Evolutionary conservation across 2,329 filamentous ascomycete species (phyloP).

Genomic region (Fusarium liriodendri): DNA sequence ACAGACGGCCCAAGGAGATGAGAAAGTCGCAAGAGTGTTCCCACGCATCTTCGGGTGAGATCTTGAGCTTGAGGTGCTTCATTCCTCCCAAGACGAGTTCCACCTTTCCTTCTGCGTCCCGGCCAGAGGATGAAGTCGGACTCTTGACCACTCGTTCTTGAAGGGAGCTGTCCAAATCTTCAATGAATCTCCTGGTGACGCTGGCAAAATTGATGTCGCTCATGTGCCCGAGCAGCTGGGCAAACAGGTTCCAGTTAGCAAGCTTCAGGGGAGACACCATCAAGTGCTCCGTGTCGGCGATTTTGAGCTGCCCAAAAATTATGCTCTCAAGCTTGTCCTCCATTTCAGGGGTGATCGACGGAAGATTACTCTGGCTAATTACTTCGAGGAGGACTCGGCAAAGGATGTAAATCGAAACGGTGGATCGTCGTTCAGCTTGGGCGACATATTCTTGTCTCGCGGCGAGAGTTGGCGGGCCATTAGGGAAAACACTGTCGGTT

Average conservation of each 20-base stretch:
- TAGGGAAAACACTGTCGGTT: constrained; percentile 47
- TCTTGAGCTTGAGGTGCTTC: constrained; percentile 85
- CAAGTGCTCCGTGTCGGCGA: constrained; percentile 85
- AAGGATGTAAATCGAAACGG: constrained; percentile 94
- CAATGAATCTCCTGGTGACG: constrained; percentile 84
- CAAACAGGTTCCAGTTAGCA: constrained; percentile 96
- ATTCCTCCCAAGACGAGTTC: constrained; percentile 91
- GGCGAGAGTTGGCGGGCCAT: constrained; percentile 54
- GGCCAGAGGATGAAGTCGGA: constrained; percentile 64
- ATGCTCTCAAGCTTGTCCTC: constrained; percentile 94
- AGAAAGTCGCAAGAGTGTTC: constrained; percentile 91
- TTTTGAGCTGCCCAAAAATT: constrained; percentile 95
- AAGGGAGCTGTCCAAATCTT: constrained; percentile 82
- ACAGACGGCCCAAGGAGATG: constrained; percentile 82
- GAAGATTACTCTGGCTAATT: constrained; percentile 87
- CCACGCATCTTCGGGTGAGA: constrained; percentile 80
- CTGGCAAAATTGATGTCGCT: constrained; percentile 90
- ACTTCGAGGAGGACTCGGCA: constrained; percentile 95
- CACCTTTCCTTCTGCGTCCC: constrained; percentile 82
- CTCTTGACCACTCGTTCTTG: constrained; percentile 80
- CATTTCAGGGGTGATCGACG: constrained; percentile 88
- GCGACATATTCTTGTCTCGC: constrained; percentile 77
- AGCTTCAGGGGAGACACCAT: constrained; percentile 83
- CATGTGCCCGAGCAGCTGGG: constrained; percentile 94
- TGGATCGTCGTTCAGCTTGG: constrained; percentile 88